phyloP scores from a whole-genome alignment of 176 grass and related monocot genomes.

The Paspalum vaginatum region DNA sequence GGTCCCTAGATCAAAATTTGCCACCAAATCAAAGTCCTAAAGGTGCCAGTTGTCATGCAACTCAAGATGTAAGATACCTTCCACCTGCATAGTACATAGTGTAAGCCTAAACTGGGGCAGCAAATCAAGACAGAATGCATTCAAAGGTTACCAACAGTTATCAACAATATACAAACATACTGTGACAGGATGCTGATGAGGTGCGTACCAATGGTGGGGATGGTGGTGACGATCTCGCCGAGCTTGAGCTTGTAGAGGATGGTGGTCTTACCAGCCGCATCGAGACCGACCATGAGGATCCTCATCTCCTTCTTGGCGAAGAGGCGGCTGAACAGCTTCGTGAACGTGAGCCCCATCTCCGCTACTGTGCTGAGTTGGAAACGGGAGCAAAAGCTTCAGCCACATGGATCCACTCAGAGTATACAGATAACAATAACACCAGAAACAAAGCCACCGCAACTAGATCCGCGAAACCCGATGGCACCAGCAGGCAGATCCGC shows the following conservation, averaged over 20 bases:
- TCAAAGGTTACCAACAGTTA: not conserved
- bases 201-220: conserved; percentile 71
- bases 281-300: conserved; percentile 90
- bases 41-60: not conserved
- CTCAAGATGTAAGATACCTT: not conserved
- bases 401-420: not conserved
- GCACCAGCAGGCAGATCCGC: conserved; percentile 27
- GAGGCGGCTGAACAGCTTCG: conserved; percentile 84
- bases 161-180: not conserved
- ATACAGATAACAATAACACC: not conserved
- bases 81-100: not conserved
- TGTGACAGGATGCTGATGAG: not conserved
- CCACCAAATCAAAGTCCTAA: not conserved
- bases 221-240: conserved; percentile 91
- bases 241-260: conserved; percentile 96
- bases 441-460: not conserved
- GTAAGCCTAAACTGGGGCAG: not conserved
- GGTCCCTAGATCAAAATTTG: not conserved
- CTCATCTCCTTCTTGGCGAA: conserved; percentile 96
- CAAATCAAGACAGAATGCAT: not conserved
- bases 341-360: conserved; percentile 89
- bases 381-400: not conserved
- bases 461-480: conserved; percentile 39
- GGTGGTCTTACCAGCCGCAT: conserved; percentile 90
- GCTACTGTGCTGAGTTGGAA: conserved; percentile 39